A percentile compares a stretch with the other conserved stretches of the same genome.
phyloP scores from a whole-genome alignment of 768 basidiomycete species.

The Austroboletus eburneus region DNA sequence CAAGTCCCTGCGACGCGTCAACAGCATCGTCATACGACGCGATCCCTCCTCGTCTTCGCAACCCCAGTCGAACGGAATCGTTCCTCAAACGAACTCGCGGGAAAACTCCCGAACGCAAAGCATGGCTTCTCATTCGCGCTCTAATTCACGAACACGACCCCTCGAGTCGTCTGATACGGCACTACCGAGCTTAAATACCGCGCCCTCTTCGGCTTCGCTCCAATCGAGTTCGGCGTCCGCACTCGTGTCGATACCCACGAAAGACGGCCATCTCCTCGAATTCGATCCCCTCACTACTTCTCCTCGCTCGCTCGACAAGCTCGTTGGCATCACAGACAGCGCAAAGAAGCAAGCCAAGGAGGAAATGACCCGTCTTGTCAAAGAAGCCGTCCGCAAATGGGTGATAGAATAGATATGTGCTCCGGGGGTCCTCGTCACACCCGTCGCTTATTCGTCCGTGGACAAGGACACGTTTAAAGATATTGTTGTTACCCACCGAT shows the following conservation, averaged over 20 bases:
- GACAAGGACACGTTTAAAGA: no score
- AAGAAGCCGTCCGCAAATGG: conserved; percentile 76
- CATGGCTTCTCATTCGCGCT: no score
- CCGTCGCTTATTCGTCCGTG: no score
- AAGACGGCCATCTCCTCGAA: conserved; percentile 76
- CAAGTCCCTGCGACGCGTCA: conserved; percentile 26
- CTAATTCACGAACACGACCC: no score
- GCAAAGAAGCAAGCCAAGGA: conserved; percentile 79
- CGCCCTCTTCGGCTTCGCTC: neutral
- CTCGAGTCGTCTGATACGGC: no score
- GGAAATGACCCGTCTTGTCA: conserved; percentile 70
- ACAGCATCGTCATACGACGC: conserved; percentile 49
- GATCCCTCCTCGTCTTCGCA: conserved; percentile 42
- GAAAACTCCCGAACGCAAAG: no score
- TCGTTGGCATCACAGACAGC: conserved; percentile 75
- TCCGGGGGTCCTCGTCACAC: no score
- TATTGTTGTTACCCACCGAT: conserved; percentile 1
- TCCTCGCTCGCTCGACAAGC: conserved; percentile 64
- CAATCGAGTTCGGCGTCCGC: conserved; percentile 35
- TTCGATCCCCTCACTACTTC: conserved; percentile 81
- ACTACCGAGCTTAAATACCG: no score
- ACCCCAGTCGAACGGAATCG: conserved; percentile 4
- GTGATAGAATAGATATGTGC: conserved; percentile 50
- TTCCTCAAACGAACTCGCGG: no score
- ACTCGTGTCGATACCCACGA: conserved; percentile 72